Evolutionary conservation across 2,329 filamentous ascomycete genomes (phyloP).

Genomic region (Fusarium falciforme): DNA sequence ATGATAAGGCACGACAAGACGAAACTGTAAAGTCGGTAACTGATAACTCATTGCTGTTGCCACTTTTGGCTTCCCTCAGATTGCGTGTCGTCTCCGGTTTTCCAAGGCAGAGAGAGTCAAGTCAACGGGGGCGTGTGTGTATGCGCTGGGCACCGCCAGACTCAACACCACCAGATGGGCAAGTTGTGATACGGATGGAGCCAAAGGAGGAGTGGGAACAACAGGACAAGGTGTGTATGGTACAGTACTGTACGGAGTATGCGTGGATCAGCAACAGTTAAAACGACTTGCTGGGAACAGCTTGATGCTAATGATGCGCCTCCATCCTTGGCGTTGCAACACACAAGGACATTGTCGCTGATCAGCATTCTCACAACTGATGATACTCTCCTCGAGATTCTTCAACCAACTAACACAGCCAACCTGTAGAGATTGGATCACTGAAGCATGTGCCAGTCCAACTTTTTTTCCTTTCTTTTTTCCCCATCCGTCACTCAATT

Average conservation of each 20-base stretch:
- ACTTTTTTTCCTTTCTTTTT: not conserved
- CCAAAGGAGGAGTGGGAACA: slow-evolving; percentile 19
- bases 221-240: not conserved
- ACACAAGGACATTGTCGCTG: not conserved
- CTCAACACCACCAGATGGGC: slow-evolving; percentile 8
- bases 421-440: not conserved
- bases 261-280: not conserved
- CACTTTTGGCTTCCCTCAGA: not conserved
- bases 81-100: slow-evolving; percentile 2
- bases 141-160: slow-evolving; percentile 4
- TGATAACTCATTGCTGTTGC: not conserved
- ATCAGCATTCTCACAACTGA: not conserved
- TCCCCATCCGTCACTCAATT: slow-evolving; percentile 2
- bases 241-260: not conserved
- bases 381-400: not conserved
- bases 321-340: not conserved
- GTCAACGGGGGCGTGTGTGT: slow-evolving; percentile 4
- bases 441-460: not conserved
- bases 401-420: not conserved
- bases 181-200: slow-evolving; percentile 21
- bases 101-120: not conserved
- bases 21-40: not conserved
- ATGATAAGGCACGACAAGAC: not conserved
- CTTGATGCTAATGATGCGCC: not conserved
- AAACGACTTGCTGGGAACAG: not conserved